Percentiles rank a stretch among this genome's conserved stretches.
phyloP scores from a whole-genome alignment of 139 green algal genomes.

The Auxenochlorella pyrenoidosa region DNA sequence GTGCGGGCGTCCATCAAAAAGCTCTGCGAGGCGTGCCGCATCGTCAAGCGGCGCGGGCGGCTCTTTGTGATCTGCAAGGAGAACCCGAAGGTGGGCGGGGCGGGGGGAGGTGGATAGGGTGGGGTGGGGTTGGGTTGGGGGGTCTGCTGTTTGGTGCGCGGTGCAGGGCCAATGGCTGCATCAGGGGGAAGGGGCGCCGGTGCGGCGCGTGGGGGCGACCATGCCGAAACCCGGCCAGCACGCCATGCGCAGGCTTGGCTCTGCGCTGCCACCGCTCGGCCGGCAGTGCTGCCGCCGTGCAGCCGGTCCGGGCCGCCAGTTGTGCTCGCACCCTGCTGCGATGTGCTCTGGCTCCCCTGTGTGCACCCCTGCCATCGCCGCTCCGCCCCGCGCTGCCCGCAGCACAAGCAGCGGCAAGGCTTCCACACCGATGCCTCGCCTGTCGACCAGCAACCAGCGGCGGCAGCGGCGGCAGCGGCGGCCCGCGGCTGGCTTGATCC shows the following conservation, averaged over 20 bases:
- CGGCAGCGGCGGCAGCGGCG: neutral
- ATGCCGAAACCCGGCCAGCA: no score
- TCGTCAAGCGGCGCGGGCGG: conserved; percentile 62
- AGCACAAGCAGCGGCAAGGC: conserved; percentile 69
- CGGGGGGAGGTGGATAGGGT: neutral
- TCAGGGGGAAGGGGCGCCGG: no score
- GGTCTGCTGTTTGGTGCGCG: no score
- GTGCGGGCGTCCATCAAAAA: conserved; percentile 63
- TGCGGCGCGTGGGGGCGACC: no score
- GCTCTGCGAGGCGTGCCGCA: conserved; percentile 70
- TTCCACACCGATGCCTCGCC: conserved; percentile 39
- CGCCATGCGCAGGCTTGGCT: no score
- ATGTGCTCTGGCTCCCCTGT: neutral
- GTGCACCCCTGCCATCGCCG: neutral
- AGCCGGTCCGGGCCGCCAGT: no score
- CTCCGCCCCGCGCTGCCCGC: neutral
- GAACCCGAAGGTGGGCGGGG: conserved; percentile 56
- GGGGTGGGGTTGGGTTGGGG: no score
- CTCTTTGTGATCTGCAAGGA: conserved; percentile 73
- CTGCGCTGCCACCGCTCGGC: no score
- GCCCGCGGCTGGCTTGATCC: conserved; percentile 27
- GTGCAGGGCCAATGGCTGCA: neutral
- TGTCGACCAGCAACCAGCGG: neutral
- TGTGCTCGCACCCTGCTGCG: neutral
- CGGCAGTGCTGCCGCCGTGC: no score